Evolutionary conservation across 306 rosid species (phyloP).

Genomic region (Cajanus cajan): DNA sequence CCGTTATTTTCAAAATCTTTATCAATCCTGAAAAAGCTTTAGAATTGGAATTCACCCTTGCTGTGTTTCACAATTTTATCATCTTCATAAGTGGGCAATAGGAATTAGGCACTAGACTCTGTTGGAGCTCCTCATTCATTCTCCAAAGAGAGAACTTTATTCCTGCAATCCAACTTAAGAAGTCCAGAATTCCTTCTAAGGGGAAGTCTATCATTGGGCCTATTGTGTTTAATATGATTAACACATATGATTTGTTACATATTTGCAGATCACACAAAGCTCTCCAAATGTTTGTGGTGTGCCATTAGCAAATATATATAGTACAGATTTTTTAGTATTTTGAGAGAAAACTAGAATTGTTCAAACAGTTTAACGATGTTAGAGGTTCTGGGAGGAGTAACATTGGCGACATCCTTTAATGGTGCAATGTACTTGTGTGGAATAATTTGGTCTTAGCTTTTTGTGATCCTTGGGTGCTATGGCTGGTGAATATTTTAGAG

Average conservation of each 20-base stretch:
- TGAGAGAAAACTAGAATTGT: not conserved
- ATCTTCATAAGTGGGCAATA: slow-evolving; percentile 1
- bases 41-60: not conserved
- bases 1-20: slow-evolving; percentile 3
- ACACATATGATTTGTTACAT: not conserved
- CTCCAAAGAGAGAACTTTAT: not conserved
- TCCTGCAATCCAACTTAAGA: slow-evolving; percentile 5
- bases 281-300: not conserved
- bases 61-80: not conserved
- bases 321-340: not conserved
- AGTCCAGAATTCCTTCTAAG: not conserved
- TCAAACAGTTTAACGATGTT: not conserved
- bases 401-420: not conserved
- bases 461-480: not conserved
- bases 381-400: not conserved
- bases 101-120: not conserved
- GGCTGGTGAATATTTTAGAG: not conserved
- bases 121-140: not conserved
- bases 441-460: not conserved
- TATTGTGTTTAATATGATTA: not conserved
- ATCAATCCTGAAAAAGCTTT: not conserved
- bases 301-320: not conserved
- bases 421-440: not conserved
- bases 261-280: not conserved
- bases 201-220: not conserved